Evolutionary conservation across 192 early-diverging fungal genomes (phyloP), one percentile per base, ranked within the genome.

Genomic region (Linnemannia elongata): DNA sequence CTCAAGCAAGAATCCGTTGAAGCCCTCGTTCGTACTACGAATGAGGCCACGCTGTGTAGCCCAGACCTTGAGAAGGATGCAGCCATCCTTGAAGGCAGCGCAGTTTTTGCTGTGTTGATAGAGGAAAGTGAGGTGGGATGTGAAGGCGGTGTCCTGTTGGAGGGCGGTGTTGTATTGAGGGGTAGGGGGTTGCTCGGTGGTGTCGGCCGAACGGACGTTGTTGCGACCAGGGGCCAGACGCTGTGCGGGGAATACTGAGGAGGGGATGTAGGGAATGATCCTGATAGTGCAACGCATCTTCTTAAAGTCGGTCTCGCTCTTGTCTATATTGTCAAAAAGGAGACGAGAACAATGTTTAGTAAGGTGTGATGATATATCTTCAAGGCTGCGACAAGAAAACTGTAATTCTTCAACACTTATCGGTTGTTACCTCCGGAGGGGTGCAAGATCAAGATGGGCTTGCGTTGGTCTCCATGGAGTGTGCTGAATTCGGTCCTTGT

Each of bases 141-240:
- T 91, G 63, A 94, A 90, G 76, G 92, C 82, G 24, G 94, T 94
- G 76, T 99, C 98, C 76, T 90, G 88, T 71, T 97, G 89, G 44
- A 99, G 77, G 8, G 94, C 91, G 3, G 95, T 92, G 88, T 98
- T 99, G 92, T 99, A 98, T 72, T 94, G 95, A 38, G 97, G 96
- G 27, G 98, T 99, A 1, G 97, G 85, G 6, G 92, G 88, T 35
- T 93, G 82, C 18, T 87, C 79, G 15, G 68, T 73, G 6, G 72
- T 49, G n/a, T 85, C 89, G 5, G 93, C 85, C 6, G 93, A 90
- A 20, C 97, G 94, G 42, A 99, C 94, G 89, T 94, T 93, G 90
- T 97, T 97, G 77, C 96, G 93, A 12, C 84, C 90, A 22, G 97
- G 97, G 18, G 94, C 91, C 77, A 99, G 85, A 27, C 95, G 93